Evolutionary conservation across 345 rosid species (phyloP).

Genomic region (Pistacia integerrima): DNA sequence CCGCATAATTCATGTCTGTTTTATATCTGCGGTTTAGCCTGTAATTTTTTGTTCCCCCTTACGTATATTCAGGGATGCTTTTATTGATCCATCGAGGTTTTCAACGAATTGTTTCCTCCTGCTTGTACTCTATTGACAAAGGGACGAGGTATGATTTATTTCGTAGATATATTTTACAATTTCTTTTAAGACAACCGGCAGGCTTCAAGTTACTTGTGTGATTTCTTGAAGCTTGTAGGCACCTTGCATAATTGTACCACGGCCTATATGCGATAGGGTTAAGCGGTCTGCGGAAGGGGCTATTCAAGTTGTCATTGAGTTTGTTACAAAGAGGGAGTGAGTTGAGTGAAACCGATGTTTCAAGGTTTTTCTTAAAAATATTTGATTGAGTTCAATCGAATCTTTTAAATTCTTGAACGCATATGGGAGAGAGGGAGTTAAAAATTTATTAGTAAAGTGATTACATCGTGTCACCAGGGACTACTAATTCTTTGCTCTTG

Average conservation of each 20-base stretch:
- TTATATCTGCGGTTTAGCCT: too few species aligned
- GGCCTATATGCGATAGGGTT: too few species aligned
- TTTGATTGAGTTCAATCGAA: background rate
- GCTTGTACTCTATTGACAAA: conserved; percentile 71
- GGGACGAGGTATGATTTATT: conserved; percentile 70
- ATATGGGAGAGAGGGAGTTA: background rate
- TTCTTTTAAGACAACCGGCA: conserved; percentile 1
- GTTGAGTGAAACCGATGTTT: too few species aligned
- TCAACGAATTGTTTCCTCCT: conserved; percentile 90
- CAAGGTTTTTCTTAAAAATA: too few species aligned
- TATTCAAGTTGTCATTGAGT: conserved; percentile 70
- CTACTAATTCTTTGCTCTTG: too few species aligned
- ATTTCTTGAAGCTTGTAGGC: too few species aligned
- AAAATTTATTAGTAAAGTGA: background rate
- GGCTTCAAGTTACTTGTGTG: background rate
- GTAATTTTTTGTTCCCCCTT: conserved; percentile 11
- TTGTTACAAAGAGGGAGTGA: too few species aligned
- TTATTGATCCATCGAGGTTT: conserved; percentile 99
- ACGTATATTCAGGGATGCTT: conserved; percentile 80
- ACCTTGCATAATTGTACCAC: too few species aligned
- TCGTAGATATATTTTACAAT: conserved; percentile 20
- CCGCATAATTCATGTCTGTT: too few species aligned
- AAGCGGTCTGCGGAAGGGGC: conserved; percentile 15
- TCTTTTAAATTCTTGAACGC: background rate
- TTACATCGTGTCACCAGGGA: too few species aligned